Percentiles rank a stretch among this genome's conserved stretches.
These are phyloP conservation scores for Cercospora brassicicola DNA, from an alignment of 2,329 filamentous ascomycete genomes.

Conservation along the genomic window DNA sequence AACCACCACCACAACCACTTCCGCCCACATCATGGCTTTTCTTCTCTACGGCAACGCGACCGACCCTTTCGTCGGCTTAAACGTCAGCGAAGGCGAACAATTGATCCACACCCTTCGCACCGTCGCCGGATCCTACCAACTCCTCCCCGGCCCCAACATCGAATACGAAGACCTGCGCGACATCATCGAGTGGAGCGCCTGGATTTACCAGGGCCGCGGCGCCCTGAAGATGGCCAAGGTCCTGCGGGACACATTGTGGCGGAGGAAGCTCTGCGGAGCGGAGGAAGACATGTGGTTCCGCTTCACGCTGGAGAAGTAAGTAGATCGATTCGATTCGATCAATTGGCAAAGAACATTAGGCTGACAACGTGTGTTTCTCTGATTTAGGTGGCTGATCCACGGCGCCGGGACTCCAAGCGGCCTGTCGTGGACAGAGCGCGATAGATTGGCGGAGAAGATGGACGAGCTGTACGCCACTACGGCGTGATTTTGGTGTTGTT, in stretches of 20 bases:
- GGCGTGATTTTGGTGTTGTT: not conserved
- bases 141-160: conserved; percentile 1
- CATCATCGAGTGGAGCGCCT: not conserved
- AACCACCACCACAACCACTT: not conserved
- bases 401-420: not conserved
- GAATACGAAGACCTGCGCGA: not conserved
- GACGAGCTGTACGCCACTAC: not conserved
- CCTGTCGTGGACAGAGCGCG: not conserved
- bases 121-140: not conserved
- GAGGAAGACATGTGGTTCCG: not conserved
- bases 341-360: not conserved
- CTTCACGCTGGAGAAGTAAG: not conserved
- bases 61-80: not conserved
- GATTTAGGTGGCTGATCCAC: not conserved
- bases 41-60: not conserved
- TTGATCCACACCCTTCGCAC: not conserved
- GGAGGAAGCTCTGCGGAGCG: not conserved
- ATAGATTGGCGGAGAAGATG: not conserved
- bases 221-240: not conserved
- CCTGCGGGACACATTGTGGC: not conserved
- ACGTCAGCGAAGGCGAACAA: not conserved
- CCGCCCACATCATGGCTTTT: not conserved
- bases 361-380: not conserved
- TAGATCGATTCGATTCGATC: not conserved
- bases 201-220: not conserved